Evolutionary conservation across 495 filamentous ascomycete species (phyloP).

Genomic region (Penicillium parvum): DNA sequence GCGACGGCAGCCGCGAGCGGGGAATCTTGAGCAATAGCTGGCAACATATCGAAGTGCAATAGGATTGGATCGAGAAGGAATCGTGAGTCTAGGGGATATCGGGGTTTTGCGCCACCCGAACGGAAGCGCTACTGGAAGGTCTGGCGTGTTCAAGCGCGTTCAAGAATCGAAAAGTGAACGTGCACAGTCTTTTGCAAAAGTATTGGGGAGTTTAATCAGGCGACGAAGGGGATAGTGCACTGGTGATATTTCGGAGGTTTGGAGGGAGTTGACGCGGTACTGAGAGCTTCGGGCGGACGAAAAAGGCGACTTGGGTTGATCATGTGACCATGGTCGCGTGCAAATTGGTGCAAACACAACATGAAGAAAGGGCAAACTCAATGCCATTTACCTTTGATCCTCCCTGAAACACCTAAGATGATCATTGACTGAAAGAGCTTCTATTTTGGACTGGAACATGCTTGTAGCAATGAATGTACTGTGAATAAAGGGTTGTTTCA

Average conservation of each 20-base stretch:
- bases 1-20: constrained; percentile 79
- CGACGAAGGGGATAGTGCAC: not conserved
- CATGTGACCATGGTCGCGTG: not conserved
- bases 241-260: not conserved
- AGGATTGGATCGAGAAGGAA: not conserved
- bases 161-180: not conserved
- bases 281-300: not conserved
- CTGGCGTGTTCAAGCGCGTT: not conserved
- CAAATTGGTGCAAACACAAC: not conserved
- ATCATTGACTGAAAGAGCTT: no score
- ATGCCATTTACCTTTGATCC: no score
- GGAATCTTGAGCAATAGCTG: constrained; percentile 17
- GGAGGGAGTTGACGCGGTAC: not conserved
- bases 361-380: no score
- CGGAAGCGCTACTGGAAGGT: constrained; percentile 6
- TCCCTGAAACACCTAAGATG: no score
- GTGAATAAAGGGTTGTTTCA: no score
- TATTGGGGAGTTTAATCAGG: not conserved
- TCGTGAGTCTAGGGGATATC: not conserved
- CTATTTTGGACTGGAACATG: no score
- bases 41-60: constrained; percentile 16
- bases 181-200: no score
- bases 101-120: constrained; percentile 17
- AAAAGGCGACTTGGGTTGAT: no score
- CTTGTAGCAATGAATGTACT: no score